phyloP scores from a whole-genome alignment of 2,329 filamentous ascomycete species.

The Hypoxylon sp. region DNA sequence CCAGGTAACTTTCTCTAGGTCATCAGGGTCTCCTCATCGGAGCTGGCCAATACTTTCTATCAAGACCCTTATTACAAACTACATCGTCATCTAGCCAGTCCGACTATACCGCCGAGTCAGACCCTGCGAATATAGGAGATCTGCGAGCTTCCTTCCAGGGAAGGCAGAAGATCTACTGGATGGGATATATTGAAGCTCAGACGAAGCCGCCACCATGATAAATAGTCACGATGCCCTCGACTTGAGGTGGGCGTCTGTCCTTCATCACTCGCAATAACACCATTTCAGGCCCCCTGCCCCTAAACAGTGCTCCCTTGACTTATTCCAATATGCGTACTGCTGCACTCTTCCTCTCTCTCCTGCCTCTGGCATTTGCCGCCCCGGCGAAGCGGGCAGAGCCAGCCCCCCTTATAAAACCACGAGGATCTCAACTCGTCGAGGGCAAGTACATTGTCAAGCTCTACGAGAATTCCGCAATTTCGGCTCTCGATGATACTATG shows the following conservation, averaged over 20 bases:
- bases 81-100: slow-evolving; percentile 41
- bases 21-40: slow-evolving; percentile 33
- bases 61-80: slow-evolving; percentile 34
- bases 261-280: slow-evolving; percentile 35
- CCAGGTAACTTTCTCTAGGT: slow-evolving; percentile 25
- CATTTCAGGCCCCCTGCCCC: slow-evolving; percentile 14
- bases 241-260: slow-evolving; percentile 27
- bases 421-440: slow-evolving; percentile 52
- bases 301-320: slow-evolving; percentile 29
- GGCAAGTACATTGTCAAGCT: slow-evolving; percentile 65
- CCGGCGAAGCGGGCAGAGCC: slow-evolving; percentile 53
- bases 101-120: slow-evolving; percentile 47
- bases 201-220: slow-evolving; percentile 42
- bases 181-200: slow-evolving; percentile 34
- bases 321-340: slow-evolving; percentile 50
- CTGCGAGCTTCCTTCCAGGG: slow-evolving; percentile 38
- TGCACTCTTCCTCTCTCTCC: slow-evolving; percentile 47
- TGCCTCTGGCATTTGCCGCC: slow-evolving; percentile 53
- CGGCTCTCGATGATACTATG: slow-evolving; percentile 54
- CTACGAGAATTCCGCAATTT: slow-evolving; percentile 55
- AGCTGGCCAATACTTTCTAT: slow-evolving; percentile 31
- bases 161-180: slow-evolving; percentile 36
- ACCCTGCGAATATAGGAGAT: slow-evolving; percentile 41
- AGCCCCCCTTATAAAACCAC: slow-evolving; percentile 53
- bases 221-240: slow-evolving; percentile 48